Conservation (phyloP, 371 early-diverging fungal genomes). For the Mucor racemosus region DNA sequence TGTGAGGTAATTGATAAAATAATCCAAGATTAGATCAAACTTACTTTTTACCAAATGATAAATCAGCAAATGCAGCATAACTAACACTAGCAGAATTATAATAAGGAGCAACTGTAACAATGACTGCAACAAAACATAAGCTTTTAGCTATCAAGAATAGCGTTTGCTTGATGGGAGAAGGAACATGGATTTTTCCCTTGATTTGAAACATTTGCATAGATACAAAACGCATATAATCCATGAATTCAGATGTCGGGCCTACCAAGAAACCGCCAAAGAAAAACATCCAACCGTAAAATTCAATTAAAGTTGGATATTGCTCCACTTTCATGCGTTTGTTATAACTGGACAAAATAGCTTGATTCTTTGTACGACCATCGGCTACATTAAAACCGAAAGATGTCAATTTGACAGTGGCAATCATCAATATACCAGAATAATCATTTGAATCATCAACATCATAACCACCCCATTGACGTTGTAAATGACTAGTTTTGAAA, state of each 20-base stretch:
- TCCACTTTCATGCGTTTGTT: conserved; percentile 61
- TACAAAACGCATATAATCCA: conserved; percentile 67
- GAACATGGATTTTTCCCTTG: conserved; percentile 39
- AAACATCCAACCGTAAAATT: conserved; percentile 82
- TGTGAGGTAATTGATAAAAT: neutral
- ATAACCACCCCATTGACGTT: conserved; percentile 51
- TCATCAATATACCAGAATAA: conserved; percentile 85
- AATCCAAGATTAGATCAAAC: neutral
- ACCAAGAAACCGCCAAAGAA: conserved; percentile 83
- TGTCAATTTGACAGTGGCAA: conserved; percentile 85
- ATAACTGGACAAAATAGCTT: conserved; percentile 53
- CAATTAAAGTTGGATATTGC: conserved; percentile 67
- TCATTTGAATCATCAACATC: conserved; percentile 60
- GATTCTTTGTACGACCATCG: conserved; percentile 53
- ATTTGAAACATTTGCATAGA: conserved; percentile 47
- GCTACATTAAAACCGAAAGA: conserved; percentile 81
- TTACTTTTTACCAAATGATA: conserved; percentile 14
- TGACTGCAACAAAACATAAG: conserved; percentile 36
- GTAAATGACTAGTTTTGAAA: conserved; percentile 65
- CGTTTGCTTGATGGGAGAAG: conserved; percentile 23
- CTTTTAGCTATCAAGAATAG: conserved; percentile 35
- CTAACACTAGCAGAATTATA: conserved; percentile 39
- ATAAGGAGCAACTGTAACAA: conserved; percentile 38
- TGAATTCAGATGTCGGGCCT: conserved; percentile 82
- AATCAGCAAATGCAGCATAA: neutral